Evolutionary conservation across 1,139 yeast species (phyloP), one percentile per base, ranked within the genome.

Genomic region (Debaryomyces nepalensis): DNA sequence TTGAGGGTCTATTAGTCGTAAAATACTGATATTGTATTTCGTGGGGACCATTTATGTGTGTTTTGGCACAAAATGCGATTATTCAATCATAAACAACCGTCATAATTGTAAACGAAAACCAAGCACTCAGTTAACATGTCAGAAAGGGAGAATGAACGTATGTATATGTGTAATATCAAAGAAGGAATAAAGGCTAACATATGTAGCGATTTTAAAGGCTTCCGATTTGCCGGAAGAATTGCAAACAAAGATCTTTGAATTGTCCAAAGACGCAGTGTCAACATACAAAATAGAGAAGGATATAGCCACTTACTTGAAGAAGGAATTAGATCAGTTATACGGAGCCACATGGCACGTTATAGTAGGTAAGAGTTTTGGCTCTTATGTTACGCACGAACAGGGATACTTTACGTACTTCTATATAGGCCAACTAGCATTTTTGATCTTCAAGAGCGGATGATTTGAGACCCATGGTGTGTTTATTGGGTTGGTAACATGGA

Each of bases 321-420:
- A 87, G 58, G 89, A 84, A 53, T 66, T 77, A 61, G 75, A 79
- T 49, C 69, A 66, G 40, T 54, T 66, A 45, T 85, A 77, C 54
- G 97, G 97, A 1, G 80, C 86, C 34, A 82, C 96, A 18, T 93
- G 99, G 99, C 98, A 93, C 62, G 95, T 90, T 22, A 81, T 93
- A 45, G 97, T 90, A 40, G 99, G 99, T 22, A 82, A 84, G 63
- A 87, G 87, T 57, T 93, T 93, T 66, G 98, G 98, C 4, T 83
- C 95, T 41, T 90, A 86, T 59, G 97, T 95, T 19, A 88, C 98
- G 14, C 99, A 95, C 59, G 91, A 79, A 56, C 78, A 86, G 48
- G 95, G 96, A 19, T 81, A 78, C 58, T 93, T 93, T 61, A 73
- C 87, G 24, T 91, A 93, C 65, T 87, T 88, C 57, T 90, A 89